Percentiles rank a stretch among this genome's conserved stretches.
Conservation (phyloP, 768 basidiomycete species). For the Naganishia antarctica region DNA sequence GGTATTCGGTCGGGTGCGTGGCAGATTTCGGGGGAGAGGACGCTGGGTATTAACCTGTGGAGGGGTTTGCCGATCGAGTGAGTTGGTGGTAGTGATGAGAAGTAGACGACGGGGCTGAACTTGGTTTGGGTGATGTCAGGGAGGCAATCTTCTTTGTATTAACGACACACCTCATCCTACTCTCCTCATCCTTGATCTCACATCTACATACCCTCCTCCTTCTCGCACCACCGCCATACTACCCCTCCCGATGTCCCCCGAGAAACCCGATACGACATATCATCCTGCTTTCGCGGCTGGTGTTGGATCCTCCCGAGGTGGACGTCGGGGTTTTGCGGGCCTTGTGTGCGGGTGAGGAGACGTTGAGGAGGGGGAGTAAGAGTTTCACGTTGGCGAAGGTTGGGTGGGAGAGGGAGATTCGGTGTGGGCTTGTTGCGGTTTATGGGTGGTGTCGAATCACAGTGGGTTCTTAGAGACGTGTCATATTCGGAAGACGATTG, state of each 20-base stretch:
- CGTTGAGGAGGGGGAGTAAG: constrained; percentile 43
- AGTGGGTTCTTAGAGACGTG: constrained; percentile 8
- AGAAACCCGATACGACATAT: constrained; percentile 37
- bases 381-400: constrained; percentile 46
- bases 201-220: constrained; percentile 60
- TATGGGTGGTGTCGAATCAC: constrained; percentile 48
- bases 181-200: constrained; percentile 38
- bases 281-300: constrained; percentile 35
- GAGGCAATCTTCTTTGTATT: constrained; percentile 46
- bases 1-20: constrained; percentile 41
- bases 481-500: constrained; percentile 27
- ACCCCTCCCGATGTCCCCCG: constrained; percentile 40
- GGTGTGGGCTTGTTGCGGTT: constrained; percentile 43
- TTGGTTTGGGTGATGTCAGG: too few relatives aligned
- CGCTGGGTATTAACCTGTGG: constrained; percentile 35
- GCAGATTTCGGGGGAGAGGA: constrained; percentile 37
- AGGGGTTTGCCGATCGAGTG: constrained; percentile 44
- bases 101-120: too few relatives aligned
- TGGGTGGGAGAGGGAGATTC: constrained; percentile 45
- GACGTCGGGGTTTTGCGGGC: constrained; percentile 31
- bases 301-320: constrained; percentile 35
- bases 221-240: constrained; percentile 60
- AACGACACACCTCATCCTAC: constrained; percentile 40
- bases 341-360: constrained; percentile 34
- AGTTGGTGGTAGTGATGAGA: too few relatives aligned